Percentiles rank a stretch among this genome's conserved stretches.
Conservation (phyloP, 441 rosid species). For the Pelargonium citronellum region DNA sequence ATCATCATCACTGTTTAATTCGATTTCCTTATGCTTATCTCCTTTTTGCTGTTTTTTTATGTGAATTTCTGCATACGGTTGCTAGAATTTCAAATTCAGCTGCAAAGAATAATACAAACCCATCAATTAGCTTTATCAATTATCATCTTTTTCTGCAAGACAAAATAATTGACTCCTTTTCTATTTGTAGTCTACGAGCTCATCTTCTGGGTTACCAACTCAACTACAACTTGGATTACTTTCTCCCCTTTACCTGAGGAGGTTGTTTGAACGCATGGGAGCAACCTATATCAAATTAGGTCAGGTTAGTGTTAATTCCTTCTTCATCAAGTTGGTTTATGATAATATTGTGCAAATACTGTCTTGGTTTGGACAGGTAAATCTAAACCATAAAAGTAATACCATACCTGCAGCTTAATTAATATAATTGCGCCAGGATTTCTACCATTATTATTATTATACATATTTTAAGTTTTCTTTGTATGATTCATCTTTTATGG, state of each 20-base stretch:
- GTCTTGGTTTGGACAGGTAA: background rate
- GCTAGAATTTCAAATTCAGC: background rate
- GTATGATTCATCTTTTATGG: background rate
- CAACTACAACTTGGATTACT: slow-evolving; percentile 76
- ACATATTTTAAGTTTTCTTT: background rate
- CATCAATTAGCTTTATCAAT: background rate
- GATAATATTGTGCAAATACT: background rate
- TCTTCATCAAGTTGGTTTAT: background rate
- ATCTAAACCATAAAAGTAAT: background rate
- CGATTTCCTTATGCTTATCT: too few relatives aligned
- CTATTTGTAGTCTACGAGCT: slow-evolving; percentile 51
- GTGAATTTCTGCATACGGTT: background rate
- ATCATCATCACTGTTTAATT: background rate
- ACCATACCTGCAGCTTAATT: background rate
- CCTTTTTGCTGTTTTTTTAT: background rate
- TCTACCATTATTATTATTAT: background rate
- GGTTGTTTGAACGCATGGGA: slow-evolving; percentile 94
- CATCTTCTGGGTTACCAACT: slow-evolving; percentile 55
- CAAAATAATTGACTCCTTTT: background rate
- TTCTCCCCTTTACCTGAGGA: slow-evolving; percentile 85
- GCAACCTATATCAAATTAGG: slow-evolving; percentile 95
- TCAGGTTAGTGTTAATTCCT: slow-evolving; percentile 44
- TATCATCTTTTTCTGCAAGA: background rate
- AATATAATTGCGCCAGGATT: background rate
- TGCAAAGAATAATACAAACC: background rate